A percentile compares a stretch with the other conserved stretches of the same genome.
Conservation (phyloP, 2,329 filamentous ascomycete species). For the Teratosphaeriaceae sp. region DNA sequence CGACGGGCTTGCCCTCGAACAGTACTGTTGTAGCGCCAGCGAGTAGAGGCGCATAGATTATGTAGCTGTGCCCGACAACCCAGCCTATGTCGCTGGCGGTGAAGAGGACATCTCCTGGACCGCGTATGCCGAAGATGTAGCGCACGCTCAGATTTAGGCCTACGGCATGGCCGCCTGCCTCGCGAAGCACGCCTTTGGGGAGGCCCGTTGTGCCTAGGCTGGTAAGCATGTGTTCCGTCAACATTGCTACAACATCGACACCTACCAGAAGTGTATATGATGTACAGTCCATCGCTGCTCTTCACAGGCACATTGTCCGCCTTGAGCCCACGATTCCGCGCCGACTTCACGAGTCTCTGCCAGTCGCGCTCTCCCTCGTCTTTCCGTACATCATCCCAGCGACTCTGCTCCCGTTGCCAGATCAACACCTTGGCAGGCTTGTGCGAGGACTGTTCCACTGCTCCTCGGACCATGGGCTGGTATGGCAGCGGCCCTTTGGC, state of each 20-base stretch:
- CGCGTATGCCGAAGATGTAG: constrained; percentile 75
- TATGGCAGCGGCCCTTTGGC: constrained; percentile 74
- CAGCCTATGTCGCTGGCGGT: constrained; percentile 85
- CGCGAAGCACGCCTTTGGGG: constrained; percentile 76
- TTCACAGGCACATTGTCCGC: constrained; percentile 71
- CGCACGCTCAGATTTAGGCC: constrained; percentile 75
- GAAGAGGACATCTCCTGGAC: constrained; percentile 76
- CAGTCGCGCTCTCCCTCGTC: constrained; percentile 68
- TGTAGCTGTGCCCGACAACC: constrained; percentile 83
- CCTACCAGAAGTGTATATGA: constrained; percentile 63
- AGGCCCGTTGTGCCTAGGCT: constrained; percentile 59
- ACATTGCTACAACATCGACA: background rate
- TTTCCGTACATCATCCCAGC: constrained; percentile 65
- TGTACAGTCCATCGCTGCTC: constrained; percentile 75
- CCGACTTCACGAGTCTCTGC: constrained; percentile 69
- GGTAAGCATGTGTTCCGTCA: background rate
- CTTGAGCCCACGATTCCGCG: constrained; percentile 57
- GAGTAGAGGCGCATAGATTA: constrained; percentile 80
- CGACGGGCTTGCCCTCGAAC: constrained; percentile 90
- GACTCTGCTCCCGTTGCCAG: constrained; percentile 73
- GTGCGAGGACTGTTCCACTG: constrained; percentile 58
- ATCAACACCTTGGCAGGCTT: constrained; percentile 69
- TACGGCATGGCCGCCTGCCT: constrained; percentile 81
- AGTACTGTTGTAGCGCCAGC: constrained; percentile 79
- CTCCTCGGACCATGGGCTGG: constrained; percentile 67